Conservation (phyloP, 2,329 filamentous ascomycete species). For the Pseudocercospora ulei region DNA sequence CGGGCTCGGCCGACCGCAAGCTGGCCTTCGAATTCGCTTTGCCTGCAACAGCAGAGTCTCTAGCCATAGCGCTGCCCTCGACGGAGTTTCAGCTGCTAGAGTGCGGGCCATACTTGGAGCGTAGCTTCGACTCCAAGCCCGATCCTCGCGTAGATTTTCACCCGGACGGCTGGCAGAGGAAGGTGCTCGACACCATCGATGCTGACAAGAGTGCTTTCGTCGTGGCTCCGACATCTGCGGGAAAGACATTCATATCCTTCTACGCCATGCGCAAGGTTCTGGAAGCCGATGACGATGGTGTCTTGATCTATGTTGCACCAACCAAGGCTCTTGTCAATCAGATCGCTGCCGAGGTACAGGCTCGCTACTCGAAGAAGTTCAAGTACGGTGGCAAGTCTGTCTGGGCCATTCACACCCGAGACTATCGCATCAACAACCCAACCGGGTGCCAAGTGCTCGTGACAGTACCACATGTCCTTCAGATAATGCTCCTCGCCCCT, state of each 20-base stretch:
- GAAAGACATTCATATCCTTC: constrained; percentile 76
- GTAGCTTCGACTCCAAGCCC: constrained; percentile 58
- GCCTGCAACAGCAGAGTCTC: constrained; percentile 27
- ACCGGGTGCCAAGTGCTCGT: constrained; percentile 64
- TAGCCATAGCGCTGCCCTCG: constrained; percentile 35
- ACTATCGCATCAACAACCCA: constrained; percentile 65
- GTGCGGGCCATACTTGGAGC: constrained; percentile 64
- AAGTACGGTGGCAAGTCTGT: constrained; percentile 55
- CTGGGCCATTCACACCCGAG: constrained; percentile 69
- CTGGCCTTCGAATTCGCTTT: constrained; percentile 41
- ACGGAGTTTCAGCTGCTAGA: constrained; percentile 58
- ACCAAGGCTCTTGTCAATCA: constrained; percentile 77
- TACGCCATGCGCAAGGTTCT: constrained; percentile 73
- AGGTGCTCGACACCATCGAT: constrained; percentile 65
- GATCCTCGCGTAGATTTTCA: constrained; percentile 62
- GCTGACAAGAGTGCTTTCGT: constrained; percentile 60
- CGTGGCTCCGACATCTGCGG: constrained; percentile 66
- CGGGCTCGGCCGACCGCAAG: constrained; percentile 24
- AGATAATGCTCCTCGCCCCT: constrained; percentile 64
- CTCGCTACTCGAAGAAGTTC: constrained; percentile 59
- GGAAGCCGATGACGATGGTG: constrained; percentile 55
- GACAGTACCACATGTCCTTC: constrained; percentile 67
- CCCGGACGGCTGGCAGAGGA: constrained; percentile 66
- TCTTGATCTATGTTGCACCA: constrained; percentile 69
- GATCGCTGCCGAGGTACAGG: constrained; percentile 69